Evolutionary conservation across 2,329 filamentous ascomycete species (phyloP), one percentile per base, ranked within the genome.

Genomic region (Colletotrichum lentis): DNA sequence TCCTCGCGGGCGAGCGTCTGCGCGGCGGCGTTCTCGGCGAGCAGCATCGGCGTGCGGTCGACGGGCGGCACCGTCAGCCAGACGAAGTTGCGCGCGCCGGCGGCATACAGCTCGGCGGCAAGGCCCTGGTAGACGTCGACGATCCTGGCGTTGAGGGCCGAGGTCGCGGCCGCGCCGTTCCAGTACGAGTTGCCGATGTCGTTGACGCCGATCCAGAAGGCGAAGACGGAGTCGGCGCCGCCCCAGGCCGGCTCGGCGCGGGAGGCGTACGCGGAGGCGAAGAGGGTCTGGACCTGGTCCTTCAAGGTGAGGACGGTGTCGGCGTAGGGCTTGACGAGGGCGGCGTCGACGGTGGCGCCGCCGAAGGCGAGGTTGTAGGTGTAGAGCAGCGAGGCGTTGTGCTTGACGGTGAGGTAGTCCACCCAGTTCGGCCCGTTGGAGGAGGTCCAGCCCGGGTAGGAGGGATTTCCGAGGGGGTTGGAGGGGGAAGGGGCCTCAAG

Each of bases 401-500:
- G 80, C 57, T 80, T 77, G 4, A 78, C 79, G 0, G 82, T 82
- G 4, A 86, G 75, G 65, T 79, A 82, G 52, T 81, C 84, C 41
- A 86, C 78, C 84, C 84, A 86, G 71, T 86, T 86, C 24, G 79
- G 74, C 12, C 85, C 85, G 24, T 83, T 83, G 6, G 81, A 77
- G 0, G 82, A 80, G 24, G 84, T 86, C 70, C 76, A 83, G 24
- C 84, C 82, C 0, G 83, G 84, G 69, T 85, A 86, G 0, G 79
- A 70, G 0, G 88, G 88, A 72, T 91, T 91, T 0, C 89, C 89
- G 52, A 91, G 79, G 0, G 88, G 87, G 70, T 89, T 88, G 0
- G 79, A 74, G 2, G 79, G 70, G 8, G 80, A 84, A 1, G 89
- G 87, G 44, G 87, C 82, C 0, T 80, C 76, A 24, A 81, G 79